These are phyloP conservation scores for Cytospora leucostoma DNA, from an alignment of 2,329 filamentous ascomycete species.

Conservation along the genomic window DNA sequence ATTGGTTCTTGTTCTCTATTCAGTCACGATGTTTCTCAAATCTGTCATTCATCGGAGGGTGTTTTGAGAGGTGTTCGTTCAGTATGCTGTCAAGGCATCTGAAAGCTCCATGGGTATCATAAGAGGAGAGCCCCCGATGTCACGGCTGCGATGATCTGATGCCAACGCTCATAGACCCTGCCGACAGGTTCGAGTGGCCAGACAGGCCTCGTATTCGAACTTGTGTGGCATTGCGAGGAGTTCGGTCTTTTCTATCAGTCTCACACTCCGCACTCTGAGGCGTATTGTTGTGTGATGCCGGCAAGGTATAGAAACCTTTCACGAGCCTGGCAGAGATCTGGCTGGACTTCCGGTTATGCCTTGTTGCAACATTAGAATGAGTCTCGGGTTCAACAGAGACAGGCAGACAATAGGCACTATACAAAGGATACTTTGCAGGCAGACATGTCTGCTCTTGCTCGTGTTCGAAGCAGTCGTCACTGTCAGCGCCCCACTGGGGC, in stretches of 20 bases:
- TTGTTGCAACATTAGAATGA: background rate
- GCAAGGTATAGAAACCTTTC: background rate
- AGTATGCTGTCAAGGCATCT: no score
- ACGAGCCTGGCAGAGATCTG: background rate
- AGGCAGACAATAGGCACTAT: background rate
- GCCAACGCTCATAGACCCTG: background rate
- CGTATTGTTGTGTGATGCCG: no score
- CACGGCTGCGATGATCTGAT: background rate
- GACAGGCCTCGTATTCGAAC: background rate
- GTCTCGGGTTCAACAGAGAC: background rate
- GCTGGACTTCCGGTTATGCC: background rate
- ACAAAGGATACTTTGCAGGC: background rate
- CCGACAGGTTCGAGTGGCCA: background rate
- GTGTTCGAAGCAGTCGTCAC: conserved; percentile 9
- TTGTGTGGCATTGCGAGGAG: background rate
- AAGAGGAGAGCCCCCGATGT: background rate
- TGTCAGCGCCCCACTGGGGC: conserved; percentile 6
- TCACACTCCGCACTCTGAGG: background rate
- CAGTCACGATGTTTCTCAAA: no score
- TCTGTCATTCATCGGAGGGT: no score
- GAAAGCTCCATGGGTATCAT: no score
- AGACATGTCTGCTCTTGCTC: background rate
- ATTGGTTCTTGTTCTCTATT: background rate
- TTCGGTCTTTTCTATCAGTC: background rate
- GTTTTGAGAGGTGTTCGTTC: no score